A percentile compares a stretch with the other conserved stretches of the same genome.
phyloP scores from a whole-genome alignment of 495 filamentous ascomycete species.

The Penicillium ucsense region DNA sequence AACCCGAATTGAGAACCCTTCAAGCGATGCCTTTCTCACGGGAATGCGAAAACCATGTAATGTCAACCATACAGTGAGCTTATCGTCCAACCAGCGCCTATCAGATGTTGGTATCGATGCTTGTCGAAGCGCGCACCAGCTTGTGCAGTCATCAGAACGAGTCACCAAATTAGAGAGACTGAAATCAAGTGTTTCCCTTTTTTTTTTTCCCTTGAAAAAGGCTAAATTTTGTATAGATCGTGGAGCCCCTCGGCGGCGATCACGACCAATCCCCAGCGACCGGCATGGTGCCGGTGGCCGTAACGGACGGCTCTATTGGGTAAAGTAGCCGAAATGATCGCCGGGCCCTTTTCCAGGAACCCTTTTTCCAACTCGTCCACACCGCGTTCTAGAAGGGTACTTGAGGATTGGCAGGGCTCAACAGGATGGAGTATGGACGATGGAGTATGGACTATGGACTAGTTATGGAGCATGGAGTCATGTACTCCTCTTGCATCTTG shows the following conservation, averaged over 20 bases:
- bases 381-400: conserved; percentile 14
- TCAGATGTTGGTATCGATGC: neutral
- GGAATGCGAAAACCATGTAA: conserved; percentile 4
- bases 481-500: no score
- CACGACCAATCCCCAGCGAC: conserved; percentile 13
- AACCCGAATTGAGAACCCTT: neutral
- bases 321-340: conserved; percentile 7
- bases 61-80: conserved; percentile 6
- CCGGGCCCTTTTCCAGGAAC: conserved; percentile 12
- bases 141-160: no score
- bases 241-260: conserved; percentile 10
- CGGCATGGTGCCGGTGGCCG: conserved; percentile 18
- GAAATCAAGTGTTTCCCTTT: no score
- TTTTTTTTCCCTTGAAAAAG: no score
- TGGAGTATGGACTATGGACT: no score
- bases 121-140: no score
- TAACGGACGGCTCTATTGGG: conserved; percentile 11
- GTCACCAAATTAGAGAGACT: no score
- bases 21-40: no score
- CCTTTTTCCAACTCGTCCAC: neutral
- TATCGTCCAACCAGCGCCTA: conserved; percentile 8
- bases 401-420: no score
- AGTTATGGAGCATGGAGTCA: no score
- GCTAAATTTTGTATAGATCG: conserved; percentile 15
- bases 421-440: no score